Conservation (phyloP, 192 early-diverging fungal species). For the Mortierella antarctica region DNA sequence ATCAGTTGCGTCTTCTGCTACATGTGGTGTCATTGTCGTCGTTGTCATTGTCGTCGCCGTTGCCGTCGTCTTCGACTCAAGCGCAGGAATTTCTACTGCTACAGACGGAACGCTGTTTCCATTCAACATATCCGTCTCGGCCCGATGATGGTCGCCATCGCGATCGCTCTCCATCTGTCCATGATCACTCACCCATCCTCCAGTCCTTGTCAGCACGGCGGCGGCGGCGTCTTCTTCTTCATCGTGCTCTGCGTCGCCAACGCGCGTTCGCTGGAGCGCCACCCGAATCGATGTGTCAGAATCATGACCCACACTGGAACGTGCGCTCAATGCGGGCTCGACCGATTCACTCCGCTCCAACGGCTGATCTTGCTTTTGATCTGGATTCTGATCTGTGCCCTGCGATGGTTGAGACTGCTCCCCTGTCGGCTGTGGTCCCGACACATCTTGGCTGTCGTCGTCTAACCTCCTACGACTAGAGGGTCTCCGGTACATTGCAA, state of each 20-base stretch:
- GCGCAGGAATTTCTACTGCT: too few relatives aligned
- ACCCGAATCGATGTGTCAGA: constrained; percentile 38
- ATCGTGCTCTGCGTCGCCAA: constrained; percentile 12
- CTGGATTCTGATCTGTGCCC: neutral
- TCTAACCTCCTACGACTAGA: constrained; percentile 22
- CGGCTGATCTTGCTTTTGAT: neutral
- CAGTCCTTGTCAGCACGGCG: neutral
- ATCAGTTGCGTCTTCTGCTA: too few relatives aligned
- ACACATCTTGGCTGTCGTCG: neutral
- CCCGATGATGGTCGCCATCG: too few relatives aligned
- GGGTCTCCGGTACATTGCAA: constrained; percentile 22
- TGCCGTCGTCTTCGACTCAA: too few relatives aligned
- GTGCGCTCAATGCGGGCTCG: constrained; percentile 12
- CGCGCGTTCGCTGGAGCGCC: constrained; percentile 26
- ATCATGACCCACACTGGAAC: constrained; percentile 40
- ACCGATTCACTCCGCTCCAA: neutral
- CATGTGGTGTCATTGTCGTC: too few relatives aligned
- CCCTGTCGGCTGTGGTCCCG: neutral
- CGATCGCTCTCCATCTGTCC: too few relatives aligned
- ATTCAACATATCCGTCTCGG: too few relatives aligned
- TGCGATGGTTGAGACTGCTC: neutral
- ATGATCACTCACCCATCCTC: too few relatives aligned
- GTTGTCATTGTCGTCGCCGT: too few relatives aligned
- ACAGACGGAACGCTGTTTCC: too few relatives aligned
- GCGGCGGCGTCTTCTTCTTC: too few relatives aligned